A percentile compares a stretch with the other conserved stretches of the same genome.
Conservation (phyloP, 208 protist species). For the Kentomonas sorsogonicus region DNA sequence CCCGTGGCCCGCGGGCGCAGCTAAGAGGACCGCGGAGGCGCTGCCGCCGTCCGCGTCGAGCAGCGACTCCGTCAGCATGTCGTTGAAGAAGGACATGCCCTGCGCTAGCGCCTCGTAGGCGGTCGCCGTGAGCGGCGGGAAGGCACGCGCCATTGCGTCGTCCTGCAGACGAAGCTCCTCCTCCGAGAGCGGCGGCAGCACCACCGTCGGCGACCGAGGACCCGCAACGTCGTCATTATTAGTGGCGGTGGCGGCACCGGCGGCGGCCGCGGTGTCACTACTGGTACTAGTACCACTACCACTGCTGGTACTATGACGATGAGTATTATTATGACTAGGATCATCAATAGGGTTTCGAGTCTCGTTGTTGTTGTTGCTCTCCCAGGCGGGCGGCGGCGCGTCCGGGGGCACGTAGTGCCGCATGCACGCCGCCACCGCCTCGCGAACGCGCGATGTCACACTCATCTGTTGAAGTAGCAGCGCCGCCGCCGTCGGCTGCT, state of each 20-base stretch:
- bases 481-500: too few relatives aligned
- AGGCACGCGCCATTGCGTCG: too few relatives aligned
- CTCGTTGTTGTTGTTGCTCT: too few relatives aligned
- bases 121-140: not conserved
- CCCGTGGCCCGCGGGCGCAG: conserved; percentile 6
- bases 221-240: too few relatives aligned
- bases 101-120: not conserved
- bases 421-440: too few relatives aligned
- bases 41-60: not conserved
- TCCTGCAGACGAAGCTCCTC: too few relatives aligned
- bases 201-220: too few relatives aligned
- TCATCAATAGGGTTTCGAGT: conserved; percentile 23
- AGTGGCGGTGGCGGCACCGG: conserved; percentile 7
- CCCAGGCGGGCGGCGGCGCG: conserved; percentile 5
- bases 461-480: too few relatives aligned
- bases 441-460: too few relatives aligned
- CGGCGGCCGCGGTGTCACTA: not conserved
- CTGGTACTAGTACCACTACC: not conserved
- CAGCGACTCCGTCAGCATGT: not conserved
- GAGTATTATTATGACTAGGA: conserved; percentile 20
- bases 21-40: not conserved
- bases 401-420: too few relatives aligned
- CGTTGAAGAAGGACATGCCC: not conserved
- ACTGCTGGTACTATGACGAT: not conserved
- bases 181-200: too few relatives aligned